Evolutionary conservation across 179 eudicot genomes (phyloP), one percentile per base, ranked within the genome.

Genomic region (Silene noctiflora): DNA sequence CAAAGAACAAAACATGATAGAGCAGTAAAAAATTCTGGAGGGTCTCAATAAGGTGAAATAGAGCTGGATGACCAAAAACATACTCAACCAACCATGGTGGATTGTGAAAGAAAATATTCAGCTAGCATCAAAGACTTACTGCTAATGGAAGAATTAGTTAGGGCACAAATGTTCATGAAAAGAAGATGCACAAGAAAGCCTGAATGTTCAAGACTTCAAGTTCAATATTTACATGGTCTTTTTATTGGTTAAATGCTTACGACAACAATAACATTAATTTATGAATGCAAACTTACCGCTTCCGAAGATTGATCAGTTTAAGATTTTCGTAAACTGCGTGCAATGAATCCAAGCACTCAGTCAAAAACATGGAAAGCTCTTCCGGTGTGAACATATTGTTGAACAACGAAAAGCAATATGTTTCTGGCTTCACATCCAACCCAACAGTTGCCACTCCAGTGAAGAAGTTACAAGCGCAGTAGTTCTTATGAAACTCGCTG

Each of bases 291-390:
- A 33, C 66, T 80, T 86, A 91, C 98, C 89, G 81, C 84, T 86
- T 96, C n/a, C 94, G 97, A 77, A 90, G 96, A 81, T 85, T 87
- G 71, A 89, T 82, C 55, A 96, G 85, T 82, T 96, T 96, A 76
- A 94, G 87, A 85, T 88, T 90, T 87, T 96, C 99, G 82, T 93
- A 96, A 29, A 93, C 88, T 31, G 97, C 94, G 80, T 96, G 99
- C 84, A 96, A 79, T 58, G 86, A 75, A 83, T 89, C 91, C 85
- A 95, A 84, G 77, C 88, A 93, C 82, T 90, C 91, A 29, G 78
- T 77, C 84, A 91, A 78, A 77, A 91, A 81, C 75, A 89, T 84
- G 60, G 63, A 12, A 79, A 87, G 51, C 21, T 75, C 83, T 25
- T 83, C 83, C 13, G 77, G 59, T 66, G 58, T 84, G 59, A 75